These are phyloP conservation scores for Fusarium sp. DNA, from an alignment of 2,329 filamentous ascomycete genomes.

Conservation along the genomic window DNA sequence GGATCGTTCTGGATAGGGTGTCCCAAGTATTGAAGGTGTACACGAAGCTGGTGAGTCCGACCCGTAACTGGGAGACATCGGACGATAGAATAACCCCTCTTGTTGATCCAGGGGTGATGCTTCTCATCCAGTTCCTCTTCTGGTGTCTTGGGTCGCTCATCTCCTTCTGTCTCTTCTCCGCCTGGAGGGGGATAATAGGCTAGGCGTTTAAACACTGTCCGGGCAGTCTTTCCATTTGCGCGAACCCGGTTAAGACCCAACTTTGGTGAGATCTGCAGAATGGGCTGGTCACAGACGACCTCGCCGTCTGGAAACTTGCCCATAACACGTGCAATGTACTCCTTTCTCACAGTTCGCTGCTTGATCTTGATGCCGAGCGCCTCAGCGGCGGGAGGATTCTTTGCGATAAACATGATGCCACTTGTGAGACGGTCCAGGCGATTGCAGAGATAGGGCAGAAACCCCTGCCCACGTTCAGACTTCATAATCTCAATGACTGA, in stretches of 20 bases:
- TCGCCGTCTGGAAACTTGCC: conserved; percentile 94
- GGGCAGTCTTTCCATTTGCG: conserved; percentile 89
- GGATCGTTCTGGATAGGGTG: conserved; percentile 98
- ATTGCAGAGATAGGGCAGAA: conserved; percentile 80
- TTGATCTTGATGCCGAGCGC: conserved; percentile 81
- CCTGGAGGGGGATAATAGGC: conserved; percentile 83
- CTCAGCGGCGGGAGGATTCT: conserved; percentile 84
- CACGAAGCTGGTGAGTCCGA: conserved; percentile 92
- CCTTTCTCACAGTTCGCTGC: conserved; percentile 87
- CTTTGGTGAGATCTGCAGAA: conserved; percentile 94
- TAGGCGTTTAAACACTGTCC: conserved; percentile 89
- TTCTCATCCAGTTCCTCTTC: conserved; percentile 37
- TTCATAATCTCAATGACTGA: conserved; percentile 94
- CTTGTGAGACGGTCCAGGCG: conserved; percentile 94
- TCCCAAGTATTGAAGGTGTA: conserved; percentile 93
- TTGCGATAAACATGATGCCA: conserved; percentile 98
- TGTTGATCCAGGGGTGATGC: conserved; percentile 59
- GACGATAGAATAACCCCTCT: conserved; percentile 91
- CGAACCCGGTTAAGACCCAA: conserved; percentile 94
- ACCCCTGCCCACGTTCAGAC: conserved; percentile 71
- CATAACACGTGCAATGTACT: conserved; percentile 92
- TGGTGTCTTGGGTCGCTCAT: conserved; percentile 42
- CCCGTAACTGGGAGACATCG: conserved; percentile 94
- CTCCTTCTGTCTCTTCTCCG: conserved; percentile 35
- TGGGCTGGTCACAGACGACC: conserved; percentile 91